Evolutionary conservation across 805 yeast genomes (phyloP), one percentile per base, ranked within the genome.

Genomic region (Nakazawaea ernobii): DNA sequence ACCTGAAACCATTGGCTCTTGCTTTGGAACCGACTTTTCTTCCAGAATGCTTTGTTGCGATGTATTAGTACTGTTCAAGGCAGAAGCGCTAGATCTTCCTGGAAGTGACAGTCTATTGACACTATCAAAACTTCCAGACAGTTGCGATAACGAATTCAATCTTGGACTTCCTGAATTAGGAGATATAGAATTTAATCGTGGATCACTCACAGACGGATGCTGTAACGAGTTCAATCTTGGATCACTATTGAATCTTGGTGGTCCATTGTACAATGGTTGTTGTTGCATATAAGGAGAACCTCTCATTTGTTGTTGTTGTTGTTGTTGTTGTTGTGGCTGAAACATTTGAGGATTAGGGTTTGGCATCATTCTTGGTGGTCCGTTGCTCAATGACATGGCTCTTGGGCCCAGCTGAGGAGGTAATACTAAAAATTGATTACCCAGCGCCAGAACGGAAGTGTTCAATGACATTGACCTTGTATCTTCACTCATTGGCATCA

Each of bases 381-480:
- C 42, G 42, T 53, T 43, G 37, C 58, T 57, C 30, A 62, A 56
- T 6, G 68, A 59, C 68, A 63, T 65, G 2, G 66, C 61, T 41
- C 69, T 55, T 6, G 66, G 57, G 4, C 52, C 53, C 27, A 39
- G 50, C 5, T 41, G 44, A 14, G 54, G 49, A 2, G 48, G 42
- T 9, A 30, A 17, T 14, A 30, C 49, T 8, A 42, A 50, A 4
- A 45, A 48, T 6, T 36, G 48, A 10, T 39, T 27, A 24, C 35
- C n/a, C 28, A 20, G 13, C 14, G 39, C n/a, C 51, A 55, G 24
- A 36, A 49, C 48, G 49, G 48, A 33, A 33, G 43, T 32, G 32
- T 50, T 45, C 55, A 73, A 54, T 1, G 79, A 74, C 79, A 72
- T 73, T 4, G 79, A 63, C 35, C 78, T 59, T 11, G 75, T 73